Base-by-base conservation (phyloP, 2,329 filamentous ascomycete genomes). In the Didymella glomerata region DNA sequence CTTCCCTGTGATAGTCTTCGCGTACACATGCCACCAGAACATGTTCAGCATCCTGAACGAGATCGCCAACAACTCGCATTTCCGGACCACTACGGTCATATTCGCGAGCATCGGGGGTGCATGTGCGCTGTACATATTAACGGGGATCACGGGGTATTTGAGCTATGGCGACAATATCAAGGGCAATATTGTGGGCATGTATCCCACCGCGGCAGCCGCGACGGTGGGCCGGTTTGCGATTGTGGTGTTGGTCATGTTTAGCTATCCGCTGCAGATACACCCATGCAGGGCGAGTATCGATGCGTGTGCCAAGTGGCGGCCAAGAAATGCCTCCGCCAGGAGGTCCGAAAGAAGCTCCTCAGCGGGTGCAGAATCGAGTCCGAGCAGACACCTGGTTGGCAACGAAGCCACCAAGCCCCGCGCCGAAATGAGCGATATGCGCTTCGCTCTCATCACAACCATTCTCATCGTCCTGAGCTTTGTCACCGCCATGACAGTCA, bases 41-140 rank as follows among this genome's bases (percentile, higher is more conserved):
- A 99, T 99, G 95, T 99, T 99, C 76, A 97, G 94, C 11, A 96
- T 99, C 66, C 81, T 99, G 44, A 99, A 99, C 71, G 95, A 99
- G 79, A 92, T 99, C 66, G 85, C 87, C 58, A 89, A 97, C 74
- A 92, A 93, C 77, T 91, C 91, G 3, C 92, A 92, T 20, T 84
- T 83, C 70, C 90, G 90, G 62, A 90, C 94, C 8, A 89, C 92
- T 0, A 85, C 86, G 16, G 93, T 99, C 9, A 88, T 98, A 13
- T 82, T 85, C 22, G 85, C 90, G 4, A 96, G 93, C 69, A 97
- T 97, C 68, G 95, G 95, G 20, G 90, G 90, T 28, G 92, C 94
- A n/a, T 91, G 91, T 13, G 84, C 83, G 18, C 89, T 97, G 22
- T 99, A 99, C 74, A 85, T 96, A 32, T 83, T 98, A 2, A 94